Evolutionary conservation across 164 flowering plant species (phyloP), one percentile per base, ranked within the genome.

Genomic region (Magnolia sinica): DNA sequence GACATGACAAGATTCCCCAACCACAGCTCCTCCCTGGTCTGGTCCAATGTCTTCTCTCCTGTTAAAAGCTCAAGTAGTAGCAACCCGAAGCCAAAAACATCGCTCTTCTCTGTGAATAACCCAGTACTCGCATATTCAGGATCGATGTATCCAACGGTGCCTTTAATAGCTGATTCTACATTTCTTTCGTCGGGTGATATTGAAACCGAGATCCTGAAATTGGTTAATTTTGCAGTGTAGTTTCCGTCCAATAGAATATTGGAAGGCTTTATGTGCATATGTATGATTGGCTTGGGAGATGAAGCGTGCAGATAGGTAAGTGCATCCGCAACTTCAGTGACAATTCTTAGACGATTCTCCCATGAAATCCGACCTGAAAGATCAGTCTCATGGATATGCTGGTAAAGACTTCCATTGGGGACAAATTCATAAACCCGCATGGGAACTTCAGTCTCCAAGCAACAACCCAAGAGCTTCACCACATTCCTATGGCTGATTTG

Each of bases 131-230:
- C 85, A 79, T 88, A 88, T 52, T 87, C 91, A 7, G 94, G 94
- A 59, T 91, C 94, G 55, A 89, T 76, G 78, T 88, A 90, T 10
- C 94, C 94, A 7, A 91, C 20, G 24, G 94, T 89, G 31, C 94
- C 92, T 67, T 87, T 89, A 19, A 87, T 91, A 77, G 85, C 85
- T 16, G 91, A 88, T 37, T 90, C 84, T 5, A 86, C 85, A 65
- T 91, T 90, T 59, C 87, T 89, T 59, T 85, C 74, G 4, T 87
- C 94, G 0, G 87, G 87, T 0, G 23, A 29, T 77, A 87, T 90
- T 74, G 87, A 80, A 77, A 89, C 82, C 2, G 92, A 88, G 3
- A 88, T 76, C 52, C 90, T 91, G 70, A 90, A 90, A 81, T 89
- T 88, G 5, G 90, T 58, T 14, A 91, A 87, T 78, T 87, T 91